phyloP scores from a whole-genome alignment of 2,329 filamentous ascomycete species.

The Ceratocystis cubensis region DNA sequence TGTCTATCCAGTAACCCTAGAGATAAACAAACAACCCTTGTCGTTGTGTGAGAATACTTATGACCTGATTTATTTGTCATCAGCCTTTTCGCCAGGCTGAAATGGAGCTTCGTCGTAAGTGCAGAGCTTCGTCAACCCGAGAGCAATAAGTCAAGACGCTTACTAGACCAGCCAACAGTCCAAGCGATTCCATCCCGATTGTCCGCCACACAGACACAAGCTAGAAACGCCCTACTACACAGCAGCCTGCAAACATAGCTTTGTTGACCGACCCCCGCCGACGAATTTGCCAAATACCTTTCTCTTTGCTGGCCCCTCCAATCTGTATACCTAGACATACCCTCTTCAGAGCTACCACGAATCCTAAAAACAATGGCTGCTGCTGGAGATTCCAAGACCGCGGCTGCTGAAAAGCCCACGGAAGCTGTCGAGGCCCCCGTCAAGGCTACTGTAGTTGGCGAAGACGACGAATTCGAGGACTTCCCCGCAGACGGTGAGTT shows the following conservation, averaged over 20 bases:
- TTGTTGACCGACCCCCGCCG: not conserved
- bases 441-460: conserved; percentile 47
- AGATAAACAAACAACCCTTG: not conserved
- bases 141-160: too few relatives aligned
- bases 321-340: not conserved
- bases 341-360: not conserved
- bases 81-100: conserved; percentile 24
- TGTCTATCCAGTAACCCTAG: not conserved
- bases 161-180: not conserved
- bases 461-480: conserved; percentile 98
- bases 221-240: not conserved
- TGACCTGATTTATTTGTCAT: not conserved
- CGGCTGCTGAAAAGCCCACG: conserved; percentile 17
- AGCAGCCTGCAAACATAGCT: too few relatives aligned
- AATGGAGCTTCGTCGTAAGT: conserved; percentile 2
- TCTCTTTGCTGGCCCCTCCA: not conserved
- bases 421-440: conserved; percentile 29
- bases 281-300: not conserved
- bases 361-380: not conserved
- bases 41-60: not conserved
- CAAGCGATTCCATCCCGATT: not conserved
- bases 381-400: conserved; percentile 28
- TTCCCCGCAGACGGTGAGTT: conserved; percentile 83
- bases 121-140: conserved; percentile 26
- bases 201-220: not conserved